phyloP scores from a whole-genome alignment of 1,284 basidiomycete species.

The Limonomyces culmigenus region DNA sequence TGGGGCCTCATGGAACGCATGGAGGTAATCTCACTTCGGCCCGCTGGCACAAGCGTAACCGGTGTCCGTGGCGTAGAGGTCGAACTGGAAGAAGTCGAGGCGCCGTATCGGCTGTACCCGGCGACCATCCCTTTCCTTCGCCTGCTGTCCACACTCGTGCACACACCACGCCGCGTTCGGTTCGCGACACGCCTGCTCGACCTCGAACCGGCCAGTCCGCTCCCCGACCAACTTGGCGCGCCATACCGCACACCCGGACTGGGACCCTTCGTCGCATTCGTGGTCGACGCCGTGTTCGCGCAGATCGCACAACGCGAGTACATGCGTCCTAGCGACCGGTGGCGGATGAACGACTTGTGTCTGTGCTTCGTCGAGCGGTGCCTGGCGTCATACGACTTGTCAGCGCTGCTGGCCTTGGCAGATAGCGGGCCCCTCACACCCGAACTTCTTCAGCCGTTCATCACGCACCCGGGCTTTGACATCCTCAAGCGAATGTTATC shows the following conservation, averaged over 20 bases:
- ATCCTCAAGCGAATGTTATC: slow-evolving; percentile 71
- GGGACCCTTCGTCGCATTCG: slow-evolving; percentile 65
- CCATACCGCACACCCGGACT: slow-evolving; percentile 66
- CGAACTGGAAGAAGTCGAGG: slow-evolving; percentile 79
- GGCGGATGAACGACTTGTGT: slow-evolving; percentile 76
- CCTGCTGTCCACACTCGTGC: slow-evolving; percentile 68
- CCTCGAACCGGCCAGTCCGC: slow-evolving; percentile 47
- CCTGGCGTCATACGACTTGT: slow-evolving; percentile 69
- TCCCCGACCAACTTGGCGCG: slow-evolving; percentile 62
- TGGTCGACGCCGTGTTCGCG: slow-evolving; percentile 78
- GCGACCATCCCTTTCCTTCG: slow-evolving; percentile 79
- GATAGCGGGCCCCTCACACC: slow-evolving; percentile 29
- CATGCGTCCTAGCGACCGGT: slow-evolving; percentile 58
- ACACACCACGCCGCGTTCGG: slow-evolving; percentile 54
- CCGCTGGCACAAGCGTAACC: slow-evolving; percentile 19
- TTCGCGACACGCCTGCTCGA: slow-evolving; percentile 42
- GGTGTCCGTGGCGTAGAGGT: slow-evolving; percentile 57
- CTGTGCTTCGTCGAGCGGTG: slow-evolving; percentile 77
- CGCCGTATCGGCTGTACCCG: slow-evolving; percentile 64
- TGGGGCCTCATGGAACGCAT: slow-evolving; percentile 75
- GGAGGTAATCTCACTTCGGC: slow-evolving; percentile 68
- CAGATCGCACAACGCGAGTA: slow-evolving; percentile 63
- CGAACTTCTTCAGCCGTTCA: slow-evolving; percentile 34
- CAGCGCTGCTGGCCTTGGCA: slow-evolving; percentile 32
- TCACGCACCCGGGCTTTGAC: slow-evolving; percentile 80